Evolutionary conservation across 345 rosid genomes (phyloP).

Genomic region (Psidium friedrichsthalianum): DNA sequence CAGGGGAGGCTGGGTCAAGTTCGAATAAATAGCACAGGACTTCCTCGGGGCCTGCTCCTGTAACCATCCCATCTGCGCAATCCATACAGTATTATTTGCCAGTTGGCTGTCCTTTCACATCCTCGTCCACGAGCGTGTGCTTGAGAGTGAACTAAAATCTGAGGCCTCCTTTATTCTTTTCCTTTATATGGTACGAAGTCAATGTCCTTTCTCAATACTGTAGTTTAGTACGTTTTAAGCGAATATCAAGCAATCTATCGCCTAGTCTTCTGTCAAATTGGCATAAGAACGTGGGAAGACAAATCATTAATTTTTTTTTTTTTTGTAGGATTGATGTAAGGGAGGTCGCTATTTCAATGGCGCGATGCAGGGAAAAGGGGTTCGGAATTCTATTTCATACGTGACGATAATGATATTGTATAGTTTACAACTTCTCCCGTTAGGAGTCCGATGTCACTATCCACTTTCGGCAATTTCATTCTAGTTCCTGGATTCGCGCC

Average conservation of each 20-base stretch:
- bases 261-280: not conserved
- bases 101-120: conserved; percentile 2
- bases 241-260: not conserved
- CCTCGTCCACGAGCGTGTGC: not conserved
- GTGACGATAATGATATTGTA: not conserved
- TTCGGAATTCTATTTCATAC: not conserved
- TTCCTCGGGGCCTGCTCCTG: not conserved
- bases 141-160: not conserved
- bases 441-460: not conserved
- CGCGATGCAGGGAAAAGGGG: not conserved
- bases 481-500: not conserved
- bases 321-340: not conserved
- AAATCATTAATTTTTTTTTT: not conserved
- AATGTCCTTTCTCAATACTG: not conserved
- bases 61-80: not conserved
- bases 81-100: not conserved
- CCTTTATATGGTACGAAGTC: not conserved
- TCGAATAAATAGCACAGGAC: not conserved
- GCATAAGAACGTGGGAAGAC: not conserved
- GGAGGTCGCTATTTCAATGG: not conserved
- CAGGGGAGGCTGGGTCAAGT: not conserved
- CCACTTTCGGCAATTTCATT: not conserved
- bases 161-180: not conserved
- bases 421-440: too few relatives aligned
- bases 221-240: not conserved